Evolutionary conservation across 1,284 basidiomycete genomes (phyloP).

Genomic region (Rugosomyces carneus): DNA sequence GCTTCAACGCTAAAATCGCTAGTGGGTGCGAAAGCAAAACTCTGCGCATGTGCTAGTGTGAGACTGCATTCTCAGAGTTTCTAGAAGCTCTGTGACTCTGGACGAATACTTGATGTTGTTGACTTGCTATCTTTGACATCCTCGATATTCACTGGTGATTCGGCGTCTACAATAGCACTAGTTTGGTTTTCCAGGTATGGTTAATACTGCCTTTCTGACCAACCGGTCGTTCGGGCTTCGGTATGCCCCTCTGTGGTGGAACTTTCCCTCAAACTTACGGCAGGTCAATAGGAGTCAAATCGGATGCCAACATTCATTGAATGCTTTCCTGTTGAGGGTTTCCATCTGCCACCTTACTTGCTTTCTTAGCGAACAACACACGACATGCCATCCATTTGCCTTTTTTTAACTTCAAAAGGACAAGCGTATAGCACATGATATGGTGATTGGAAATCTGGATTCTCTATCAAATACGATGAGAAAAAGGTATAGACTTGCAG

Average conservation of each 20-base stretch:
- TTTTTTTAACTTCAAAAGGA: too few relatives aligned
- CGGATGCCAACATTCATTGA: not conserved
- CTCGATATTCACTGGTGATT: too few relatives aligned
- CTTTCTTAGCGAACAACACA: not conserved
- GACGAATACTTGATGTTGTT: too few relatives aligned
- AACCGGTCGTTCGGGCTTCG: not conserved
- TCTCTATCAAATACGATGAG: slow-evolving; percentile 28
- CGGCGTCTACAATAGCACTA: not conserved
- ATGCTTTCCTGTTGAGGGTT: too few relatives aligned
- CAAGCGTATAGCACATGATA: not conserved
- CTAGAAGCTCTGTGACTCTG: too few relatives aligned
- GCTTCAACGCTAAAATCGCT: too few relatives aligned
- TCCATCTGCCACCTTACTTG: not conserved
- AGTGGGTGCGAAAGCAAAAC: too few relatives aligned
- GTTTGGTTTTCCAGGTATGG: not conserved
- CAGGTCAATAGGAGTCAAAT: not conserved
- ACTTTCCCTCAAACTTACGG: not conserved
- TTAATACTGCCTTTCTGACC: not conserved
- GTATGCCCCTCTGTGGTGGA: not conserved
- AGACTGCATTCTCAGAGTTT: too few relatives aligned
- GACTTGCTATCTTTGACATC: too few relatives aligned
- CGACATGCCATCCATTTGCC: too few relatives aligned
- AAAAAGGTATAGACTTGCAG: slow-evolving; percentile 10
- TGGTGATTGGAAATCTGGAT: not conserved
- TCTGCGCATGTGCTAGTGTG: too few relatives aligned